Evolutionary conservation across 106 monocot genomes (phyloP), one percentile per base, ranked within the genome.

Genomic region (Xerophyta viscosa): DNA sequence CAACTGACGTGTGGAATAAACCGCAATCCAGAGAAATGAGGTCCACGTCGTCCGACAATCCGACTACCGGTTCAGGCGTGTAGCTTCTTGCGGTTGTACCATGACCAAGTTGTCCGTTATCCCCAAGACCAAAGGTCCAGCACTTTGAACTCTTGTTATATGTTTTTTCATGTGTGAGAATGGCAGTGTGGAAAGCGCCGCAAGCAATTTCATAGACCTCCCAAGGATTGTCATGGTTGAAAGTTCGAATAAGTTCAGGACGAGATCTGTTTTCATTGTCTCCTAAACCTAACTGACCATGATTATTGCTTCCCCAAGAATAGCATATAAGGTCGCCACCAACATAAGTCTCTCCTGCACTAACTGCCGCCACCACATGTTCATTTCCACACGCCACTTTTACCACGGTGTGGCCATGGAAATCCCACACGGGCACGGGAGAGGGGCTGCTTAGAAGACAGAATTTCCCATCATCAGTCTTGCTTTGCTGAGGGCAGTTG

Each of bases 381-480:
- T 89, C 88, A 27, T 89, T 89, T 22, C 88, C 88, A 46, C 88
- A 83, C 37, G 88, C 76, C 17, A 89, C 88, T 48, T 89, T 89
- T 22, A 83, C 83, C 2, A 89, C 88, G 3, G 73, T 79, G 62
- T 65, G 79, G 3, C 88, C 88, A 61, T 83, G 83, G 48, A 89
- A 89, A 44, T 76, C 76, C 88, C 83, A 76, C 12, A 83, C 73
- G 28, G 83, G 88, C 6, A 89, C 20, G 10, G 88, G 88, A 45
- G 52, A 18, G 12, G 52, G 41, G 42, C 54, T 66, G 36, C 63
- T 67, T 2, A 42, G 19, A 10, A 83, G 66, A 64, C 70, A 64
- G 58, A 79, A 77, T 13, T 48, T 54, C 7, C 52, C 67, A 21
- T 59, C 61, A 37, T 75, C 60, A 17, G 44, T 57, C 20, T 29